Conservation (phyloP, 129 eudicot genomes). For the Flaveria brownii region DNA sequence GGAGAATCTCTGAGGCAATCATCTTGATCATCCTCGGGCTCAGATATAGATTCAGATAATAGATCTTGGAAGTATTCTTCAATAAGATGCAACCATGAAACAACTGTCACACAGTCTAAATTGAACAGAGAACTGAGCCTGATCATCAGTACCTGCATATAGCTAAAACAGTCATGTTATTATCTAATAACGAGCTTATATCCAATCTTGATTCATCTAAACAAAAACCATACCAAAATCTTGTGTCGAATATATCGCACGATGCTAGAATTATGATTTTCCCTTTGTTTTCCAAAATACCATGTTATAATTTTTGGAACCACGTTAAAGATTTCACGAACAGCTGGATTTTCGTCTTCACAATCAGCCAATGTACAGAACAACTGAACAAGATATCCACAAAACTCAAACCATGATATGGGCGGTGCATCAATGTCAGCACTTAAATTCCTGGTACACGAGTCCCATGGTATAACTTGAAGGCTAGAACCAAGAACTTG, state of each 20-base stretch:
- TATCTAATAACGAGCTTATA: background rate
- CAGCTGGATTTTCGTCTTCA: constrained; percentile 20
- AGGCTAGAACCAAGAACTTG: constrained; percentile 43
- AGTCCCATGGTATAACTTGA: constrained; percentile 55
- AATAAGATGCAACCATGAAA: constrained; percentile 64
- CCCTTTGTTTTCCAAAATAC: constrained; percentile 44
- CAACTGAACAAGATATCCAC: constrained; percentile 65
- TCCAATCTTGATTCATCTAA: background rate
- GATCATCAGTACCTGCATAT: constrained; percentile 68
- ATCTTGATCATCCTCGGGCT: constrained; percentile 31
- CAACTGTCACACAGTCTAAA: constrained; percentile 31
- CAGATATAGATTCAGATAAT: constrained; percentile 46
- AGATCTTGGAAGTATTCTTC: constrained; percentile 55
- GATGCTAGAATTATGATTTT: constrained; percentile 4
- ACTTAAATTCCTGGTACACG: constrained; percentile 23
- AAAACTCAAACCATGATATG: constrained; percentile 31
- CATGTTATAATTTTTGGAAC: constrained; percentile 56
- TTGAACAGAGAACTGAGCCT: constrained; percentile 48
- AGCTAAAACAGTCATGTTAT: background rate
- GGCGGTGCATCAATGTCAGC: constrained; percentile 31
- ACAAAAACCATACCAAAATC: constrained; percentile 55
- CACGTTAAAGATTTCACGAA: constrained; percentile 37
- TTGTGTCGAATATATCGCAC: constrained; percentile 63
- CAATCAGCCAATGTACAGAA: constrained; percentile 56
- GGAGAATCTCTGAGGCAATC: constrained; percentile 72